Base-by-base conservation (phyloP, 495 filamentous ascomycete species). In the Penicillium taxi region DNA sequence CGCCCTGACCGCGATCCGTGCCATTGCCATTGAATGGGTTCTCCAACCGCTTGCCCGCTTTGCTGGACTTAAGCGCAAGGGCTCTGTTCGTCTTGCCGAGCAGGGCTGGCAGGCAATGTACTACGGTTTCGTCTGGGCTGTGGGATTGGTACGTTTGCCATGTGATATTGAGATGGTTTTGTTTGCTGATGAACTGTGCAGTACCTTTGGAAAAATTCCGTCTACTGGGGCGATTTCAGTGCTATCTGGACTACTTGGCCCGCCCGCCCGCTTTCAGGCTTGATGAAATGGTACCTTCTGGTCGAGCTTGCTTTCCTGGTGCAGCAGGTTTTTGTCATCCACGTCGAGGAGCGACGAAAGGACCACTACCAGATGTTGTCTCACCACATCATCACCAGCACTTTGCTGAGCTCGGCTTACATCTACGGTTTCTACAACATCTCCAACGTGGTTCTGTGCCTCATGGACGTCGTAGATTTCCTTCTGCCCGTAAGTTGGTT, bases 351-450 rank as follows among this genome's bases (percentile, higher is more conserved):
- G 61, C 74, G 83, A 43, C 72, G 91, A 34, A 98, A 98, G 61
- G 91, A 98, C 50, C 82, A 94, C 58, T 81, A 77, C 56, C 91
- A 96, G 57, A 96, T 95, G 93, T 78, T 96, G 39, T 81, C 79
- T 8, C 91, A 98, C 59, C 91, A 98, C 58, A 74, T 95, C 49
- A 78, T 96, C 50, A 98, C 91, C 14, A 82, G 80, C 58, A 66
- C 68, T 13, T 72, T 98, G 27, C 78, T 96, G 34, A 77, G 79
- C 46, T 70, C 73, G 9, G 85, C 81, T 29, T 98, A 96, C 53
- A 72, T 78, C 43, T 93, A 88, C 50, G 78, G 83, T 48, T 78
- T 86, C 50, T 89, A 81, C 17, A 80, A 81, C 32, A 87, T 94
- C 21, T 89, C 86, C 32, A 91, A 88, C 50, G 73, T 94, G 30